phyloP scores from a whole-genome alignment of 352 stramenopile species.

The Globisporangium acanthophoron region DNA sequence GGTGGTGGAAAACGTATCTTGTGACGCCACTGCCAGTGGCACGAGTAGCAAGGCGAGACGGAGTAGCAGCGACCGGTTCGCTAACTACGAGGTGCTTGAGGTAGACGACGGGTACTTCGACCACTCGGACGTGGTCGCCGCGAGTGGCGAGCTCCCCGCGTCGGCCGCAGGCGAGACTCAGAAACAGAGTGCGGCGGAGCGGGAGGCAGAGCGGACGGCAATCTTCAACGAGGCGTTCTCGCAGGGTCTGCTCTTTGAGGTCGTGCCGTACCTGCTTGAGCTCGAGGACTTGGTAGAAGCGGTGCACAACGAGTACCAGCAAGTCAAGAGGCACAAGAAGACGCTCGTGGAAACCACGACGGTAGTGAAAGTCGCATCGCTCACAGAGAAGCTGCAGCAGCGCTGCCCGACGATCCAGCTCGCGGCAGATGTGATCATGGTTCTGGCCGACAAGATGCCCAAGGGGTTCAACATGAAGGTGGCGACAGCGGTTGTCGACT shows the following conservation, averaged over 20 bases:
- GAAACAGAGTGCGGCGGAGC: not conserved
- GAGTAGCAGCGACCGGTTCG: slow-evolving; percentile 3
- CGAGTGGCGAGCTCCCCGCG: not conserved
- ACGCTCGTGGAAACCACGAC: slow-evolving; percentile 32
- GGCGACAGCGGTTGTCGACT: not conserved
- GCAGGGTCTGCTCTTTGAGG: slow-evolving; percentile 20
- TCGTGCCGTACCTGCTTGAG: slow-evolving; percentile 26
- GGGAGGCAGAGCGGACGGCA: slow-evolving; percentile 3
- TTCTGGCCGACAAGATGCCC: slow-evolving; percentile 8
- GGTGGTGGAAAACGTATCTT: not conserved
- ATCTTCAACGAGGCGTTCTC: slow-evolving; percentile 20
- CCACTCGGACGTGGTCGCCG: slow-evolving; percentile 1
- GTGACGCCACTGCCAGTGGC: not conserved
- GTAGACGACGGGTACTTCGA: slow-evolving; percentile 18
- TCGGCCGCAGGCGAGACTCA: not conserved
- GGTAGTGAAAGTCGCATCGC: slow-evolving; percentile 18
- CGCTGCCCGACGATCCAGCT: slow-evolving; percentile 16
- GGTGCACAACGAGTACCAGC: slow-evolving; percentile 20
- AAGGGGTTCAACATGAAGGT: not conserved
- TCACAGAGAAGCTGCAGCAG: slow-evolving; percentile 19
- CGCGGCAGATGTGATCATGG: slow-evolving; percentile 15
- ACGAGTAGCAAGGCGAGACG: not conserved
- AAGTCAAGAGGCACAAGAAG: slow-evolving; percentile 26
- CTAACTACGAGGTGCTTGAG: slow-evolving; percentile 19
- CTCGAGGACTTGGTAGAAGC: slow-evolving; percentile 16